Base-by-base conservation (phyloP, 371 early-diverging fungal genomes). In the Smittium culicis region DNA sequence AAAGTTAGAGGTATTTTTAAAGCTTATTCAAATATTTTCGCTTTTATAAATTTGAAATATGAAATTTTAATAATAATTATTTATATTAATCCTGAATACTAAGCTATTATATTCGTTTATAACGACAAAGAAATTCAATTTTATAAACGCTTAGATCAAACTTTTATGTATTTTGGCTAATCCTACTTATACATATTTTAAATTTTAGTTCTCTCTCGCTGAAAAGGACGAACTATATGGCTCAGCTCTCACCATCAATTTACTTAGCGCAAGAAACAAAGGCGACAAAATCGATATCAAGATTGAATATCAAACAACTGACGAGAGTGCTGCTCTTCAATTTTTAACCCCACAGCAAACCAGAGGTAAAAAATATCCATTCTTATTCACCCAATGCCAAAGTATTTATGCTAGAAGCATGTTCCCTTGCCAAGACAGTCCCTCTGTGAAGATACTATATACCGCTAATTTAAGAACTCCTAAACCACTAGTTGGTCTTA, bases 381-480 rank as follows among this genome's bases (percentile, higher is more conserved):
- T 95, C 72, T 78, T 96, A 67, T 96, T 95, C 77, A 92, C 94
- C 33, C 97, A 96, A 77, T 95, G 97, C 78, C 93, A 97, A 77
- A 87, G 87, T 62, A 96, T 98, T 74, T 93, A 96, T 69, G 94
- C 94, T n/a, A 87, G 98, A 66, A 86, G 89, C 34, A 78, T 98
- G 70, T 72, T 87, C 20, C 97, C 98, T 32, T 87, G 91, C 76
- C 90, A 90, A 81, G 98, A 98, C 77, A 86, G 94, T 20, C 98
- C 98, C 25, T 81, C 83, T n/a, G 79, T 91, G 77, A 96, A 96
- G 81, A 68, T 91, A 35, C 90, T 92, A 35, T 93, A 95, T 72
- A 82, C 86, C 30, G 96, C 94, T 28, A 79, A 78, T 34, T 82
- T 98, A 60, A 82, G 79, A 16, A 85, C 77, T 35, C 85, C 88